These are phyloP conservation scores for Colletotrichum sp. DNA, from an alignment of 2,329 filamentous ascomycete species.

Conservation along the genomic window DNA sequence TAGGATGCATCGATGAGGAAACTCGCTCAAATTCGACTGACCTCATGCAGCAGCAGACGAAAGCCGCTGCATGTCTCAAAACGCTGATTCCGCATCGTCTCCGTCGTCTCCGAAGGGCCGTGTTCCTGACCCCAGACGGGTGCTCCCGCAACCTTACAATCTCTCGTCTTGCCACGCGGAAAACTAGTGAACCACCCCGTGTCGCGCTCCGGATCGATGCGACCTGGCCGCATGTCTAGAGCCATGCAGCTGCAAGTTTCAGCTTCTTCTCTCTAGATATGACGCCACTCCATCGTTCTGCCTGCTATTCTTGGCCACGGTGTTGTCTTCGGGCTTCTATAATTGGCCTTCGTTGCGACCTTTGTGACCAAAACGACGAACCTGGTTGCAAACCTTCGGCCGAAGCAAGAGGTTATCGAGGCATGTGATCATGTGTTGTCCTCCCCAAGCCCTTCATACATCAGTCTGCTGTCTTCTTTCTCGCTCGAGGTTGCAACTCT, in stretches of 20 bases:
- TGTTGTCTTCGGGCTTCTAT: background rate
- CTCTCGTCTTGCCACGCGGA: background rate
- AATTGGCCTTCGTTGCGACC: background rate
- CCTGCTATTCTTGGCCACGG: background rate
- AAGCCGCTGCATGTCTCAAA: background rate
- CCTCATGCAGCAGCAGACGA: background rate
- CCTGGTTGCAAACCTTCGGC: background rate
- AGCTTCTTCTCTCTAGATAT: background rate
- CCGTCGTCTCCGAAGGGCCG: constrained; percentile 19
- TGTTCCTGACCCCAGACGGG: constrained; percentile 14
- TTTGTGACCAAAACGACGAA: fast-evolving
- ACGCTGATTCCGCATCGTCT: background rate
- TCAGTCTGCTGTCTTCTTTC: background rate
- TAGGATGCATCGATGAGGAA: background rate
- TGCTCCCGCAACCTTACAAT: constrained; percentile 2
- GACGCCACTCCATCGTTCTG: background rate
- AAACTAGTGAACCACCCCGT: background rate
- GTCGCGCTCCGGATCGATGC: background rate
- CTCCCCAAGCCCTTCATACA: background rate
- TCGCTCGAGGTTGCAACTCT: background rate
- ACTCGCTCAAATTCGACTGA: background rate
- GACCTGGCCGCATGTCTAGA: background rate
- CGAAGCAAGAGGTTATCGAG: background rate
- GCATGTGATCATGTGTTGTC: background rate
- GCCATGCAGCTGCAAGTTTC: background rate